These are phyloP conservation scores for Sporopachydermia quercuum DNA, from an alignment of 805 yeast genomes.

Conservation along the genomic window DNA sequence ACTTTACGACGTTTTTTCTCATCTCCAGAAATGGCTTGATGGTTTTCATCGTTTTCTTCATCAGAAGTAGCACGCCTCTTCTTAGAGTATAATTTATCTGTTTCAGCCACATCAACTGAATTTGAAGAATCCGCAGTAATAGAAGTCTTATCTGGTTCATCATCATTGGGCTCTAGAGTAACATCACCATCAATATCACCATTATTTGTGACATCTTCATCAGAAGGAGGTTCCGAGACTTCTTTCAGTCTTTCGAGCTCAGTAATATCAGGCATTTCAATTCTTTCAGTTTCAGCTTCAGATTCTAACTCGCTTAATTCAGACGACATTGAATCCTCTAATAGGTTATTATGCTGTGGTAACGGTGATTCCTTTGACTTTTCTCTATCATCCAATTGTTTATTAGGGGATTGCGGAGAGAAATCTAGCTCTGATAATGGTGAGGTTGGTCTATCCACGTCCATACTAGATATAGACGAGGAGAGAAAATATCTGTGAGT, in stretches of 20 bases:
- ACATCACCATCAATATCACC: conserved; percentile 3
- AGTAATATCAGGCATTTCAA: conserved; percentile 25
- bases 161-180: not conserved
- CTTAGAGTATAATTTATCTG: too few species aligned
- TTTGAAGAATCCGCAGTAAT: too few species aligned
- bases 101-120: not conserved
- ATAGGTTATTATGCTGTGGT: conserved; percentile 20
- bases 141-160: too few species aligned
- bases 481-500: too few species aligned
- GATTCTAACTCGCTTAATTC: conserved; percentile 50
- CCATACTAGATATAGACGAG: too few species aligned
- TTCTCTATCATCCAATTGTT: not conserved
- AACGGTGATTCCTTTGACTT: conserved; percentile 13
- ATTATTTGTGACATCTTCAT: conserved; percentile 7
- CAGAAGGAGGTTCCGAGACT: conserved; percentile 8
- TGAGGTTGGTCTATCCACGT: not conserved
- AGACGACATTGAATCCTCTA: conserved; percentile 15
- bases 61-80: too few species aligned
- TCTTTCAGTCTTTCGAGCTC: conserved; percentile 2
- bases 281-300: conserved; percentile 85
- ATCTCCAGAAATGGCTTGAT: too few species aligned
- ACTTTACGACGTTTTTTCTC: too few species aligned
- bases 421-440: conserved; percentile 2
- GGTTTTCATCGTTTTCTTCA: too few species aligned
- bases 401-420: conserved; percentile 1